Evolutionary conservation across 352 stramenopile genomes (phyloP).

Genomic region (Globisporangium cylindrosporum): DNA sequence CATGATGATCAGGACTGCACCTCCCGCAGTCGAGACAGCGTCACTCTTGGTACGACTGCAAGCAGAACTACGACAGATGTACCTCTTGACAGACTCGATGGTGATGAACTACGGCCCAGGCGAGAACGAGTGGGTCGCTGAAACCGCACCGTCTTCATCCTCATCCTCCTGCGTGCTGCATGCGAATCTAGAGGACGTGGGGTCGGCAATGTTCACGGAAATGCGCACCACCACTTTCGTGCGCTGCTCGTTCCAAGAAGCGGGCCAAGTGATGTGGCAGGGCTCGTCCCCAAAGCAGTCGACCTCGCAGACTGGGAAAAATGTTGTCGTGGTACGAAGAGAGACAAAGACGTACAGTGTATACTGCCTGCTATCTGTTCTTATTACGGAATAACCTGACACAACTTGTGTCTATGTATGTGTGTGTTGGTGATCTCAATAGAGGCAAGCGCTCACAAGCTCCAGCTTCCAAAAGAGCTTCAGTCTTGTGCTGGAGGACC

Average conservation of each 20-base stretch:
- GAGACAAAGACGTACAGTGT: too few relatives aligned
- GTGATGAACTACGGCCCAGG: not conserved
- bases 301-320: too few relatives aligned
- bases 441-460: slow-evolving; percentile 1
- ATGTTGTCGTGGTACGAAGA: too few relatives aligned
- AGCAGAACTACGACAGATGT: slow-evolving; percentile 3
- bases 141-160: not conserved
- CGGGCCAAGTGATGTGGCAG: not conserved
- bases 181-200: too few relatives aligned
- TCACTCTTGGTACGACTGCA: too few relatives aligned
- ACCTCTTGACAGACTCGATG: not conserved
- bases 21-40: too few relatives aligned
- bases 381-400: too few relatives aligned
- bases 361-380: too few relatives aligned
- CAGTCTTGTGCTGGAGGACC: slow-evolving; percentile 1
- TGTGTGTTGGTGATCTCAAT: not conserved
- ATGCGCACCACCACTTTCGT: not conserved
- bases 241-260: slow-evolving; percentile 11
- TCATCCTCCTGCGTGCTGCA: not conserved
- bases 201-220: slow-evolving; percentile 2
- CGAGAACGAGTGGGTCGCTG: not conserved
- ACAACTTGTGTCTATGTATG: too few relatives aligned
- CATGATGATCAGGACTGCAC: too few relatives aligned
- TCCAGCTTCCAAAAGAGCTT: slow-evolving; percentile 15
- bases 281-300: slow-evolving; percentile 2